Base-by-base conservation (phyloP, 176 grass and related monocot species). In the Otatea glauca region DNA sequence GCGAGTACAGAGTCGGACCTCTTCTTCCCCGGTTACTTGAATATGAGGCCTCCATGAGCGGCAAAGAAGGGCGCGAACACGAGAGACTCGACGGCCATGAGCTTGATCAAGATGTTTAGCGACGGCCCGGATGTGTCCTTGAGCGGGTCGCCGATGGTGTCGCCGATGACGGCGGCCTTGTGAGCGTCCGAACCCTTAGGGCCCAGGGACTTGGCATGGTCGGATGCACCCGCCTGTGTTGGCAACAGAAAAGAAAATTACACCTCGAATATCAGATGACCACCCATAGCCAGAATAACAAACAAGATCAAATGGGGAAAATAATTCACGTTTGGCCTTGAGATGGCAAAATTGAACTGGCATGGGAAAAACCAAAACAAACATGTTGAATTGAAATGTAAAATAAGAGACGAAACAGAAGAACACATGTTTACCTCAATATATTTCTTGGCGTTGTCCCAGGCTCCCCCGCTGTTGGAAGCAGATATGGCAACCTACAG, bases 401-500 rank as follows among this genome's bases (percentile, higher is more conserved):
- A 4, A 7, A 54, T 7, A 20, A 20, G 51, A 54, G 51, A 20
- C 5, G 6, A 54, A 20, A 15, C 44, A 12, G 11, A 12, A 45
- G 10, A 2, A 20, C 17, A 3, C 17, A 3, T 54, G 51, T 54
- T 50, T 88, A 92, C 93, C 93, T 95, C 93, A 27, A 95, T 95
- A 24, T 95, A 92, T 55, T 95, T 95, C 83, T 95, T 95, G 61
- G 93, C 93, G 68, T 95, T 95, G 66, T 95, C 93, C 93, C 93
- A 95, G 49, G 93, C 93, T 82, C 93, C 93, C 18, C 93, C 93
- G 9, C 90, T 95, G 76, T 95, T 92, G 1, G 93, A 95, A 78
- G 93, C 93, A 66, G 93, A 95, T 53, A 95, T 95, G 39, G 93
- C 90, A 20, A 54, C 51, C 51, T 54, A 7, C 17, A 54, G 16